Conservation (phyloP, 2,329 filamentous ascomycete species). For the Catunica adiposa region DNA sequence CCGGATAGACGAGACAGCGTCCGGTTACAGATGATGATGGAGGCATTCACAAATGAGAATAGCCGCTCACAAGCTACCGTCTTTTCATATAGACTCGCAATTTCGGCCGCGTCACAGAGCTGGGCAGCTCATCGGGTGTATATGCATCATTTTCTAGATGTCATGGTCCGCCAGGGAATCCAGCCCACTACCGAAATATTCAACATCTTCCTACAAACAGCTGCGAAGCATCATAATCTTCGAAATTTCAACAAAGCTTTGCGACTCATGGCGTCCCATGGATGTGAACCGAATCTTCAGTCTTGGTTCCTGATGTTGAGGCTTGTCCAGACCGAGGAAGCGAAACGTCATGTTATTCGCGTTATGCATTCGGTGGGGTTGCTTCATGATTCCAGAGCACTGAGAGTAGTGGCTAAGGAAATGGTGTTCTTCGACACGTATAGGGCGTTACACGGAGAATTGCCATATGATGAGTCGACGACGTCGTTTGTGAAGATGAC, state of each 20-base stretch:
- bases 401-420: slow-evolving; percentile 25
- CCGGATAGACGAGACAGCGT: slow-evolving; percentile 24
- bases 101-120: slow-evolving; percentile 24
- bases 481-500: background rate
- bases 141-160: slow-evolving; percentile 22
- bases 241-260: slow-evolving; percentile 27
- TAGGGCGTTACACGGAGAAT: slow-evolving; percentile 23
- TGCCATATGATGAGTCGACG: slow-evolving; percentile 1
- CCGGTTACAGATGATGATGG: slow-evolving; percentile 24
- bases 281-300: slow-evolving; percentile 25
- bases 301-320: slow-evolving; percentile 34
- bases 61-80: slow-evolving; percentile 23
- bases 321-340: slow-evolving; percentile 43
- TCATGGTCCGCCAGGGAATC: slow-evolving; percentile 24
- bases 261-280: slow-evolving; percentile 25
- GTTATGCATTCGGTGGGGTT: slow-evolving; percentile 31
- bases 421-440: slow-evolving; percentile 30
- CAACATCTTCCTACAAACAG: slow-evolving; percentile 30
- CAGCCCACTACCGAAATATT: slow-evolving; percentile 30
- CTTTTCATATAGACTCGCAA: slow-evolving; percentile 27
- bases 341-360: slow-evolving; percentile 29
- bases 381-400: slow-evolving; percentile 23
- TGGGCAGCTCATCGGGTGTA: slow-evolving; percentile 19
- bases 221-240: slow-evolving; percentile 26
- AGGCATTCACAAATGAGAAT: slow-evolving; percentile 24